Base-by-base conservation (phyloP, 1,139 yeast species). In the Pichia norvegensis region DNA sequence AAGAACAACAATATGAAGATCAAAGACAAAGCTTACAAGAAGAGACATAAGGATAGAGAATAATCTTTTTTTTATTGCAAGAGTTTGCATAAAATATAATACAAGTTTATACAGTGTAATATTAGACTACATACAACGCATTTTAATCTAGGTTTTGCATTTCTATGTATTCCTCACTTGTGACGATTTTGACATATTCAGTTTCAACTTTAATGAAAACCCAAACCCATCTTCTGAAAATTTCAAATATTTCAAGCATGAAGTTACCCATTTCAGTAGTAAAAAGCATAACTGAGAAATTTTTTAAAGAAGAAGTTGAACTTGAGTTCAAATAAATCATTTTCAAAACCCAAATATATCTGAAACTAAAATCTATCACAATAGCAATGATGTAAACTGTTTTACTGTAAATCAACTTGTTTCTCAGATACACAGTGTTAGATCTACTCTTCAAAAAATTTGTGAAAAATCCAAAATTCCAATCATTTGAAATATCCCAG, bases 401-500 rank as follows among this genome's bases (percentile, higher is more conserved):
- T 49, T 57, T 53, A 51, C 66, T 61, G 59, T 67, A 66, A 46
- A 70, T 52, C 41, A 69, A 49, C 37, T 58, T 51, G 43, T 50
- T 48, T 50, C 65, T 54, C 38, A 64, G 52, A 0, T 53, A 4
- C 3, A 53, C 50, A 2, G 46, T 16, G n/a, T 49, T 41, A 5
- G 50, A 49, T 14, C 47, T 36, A 40, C 35, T 51, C 20, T 40
- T 23, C 27, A 58, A 59, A 25, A 69, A 48, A 9, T 56, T 51
- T 36, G 69, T 71, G 52, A 78, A 72, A 4, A 84, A 52, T n/a
- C 74, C 74, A 41, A 87, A 72, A 41, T 81, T 80, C 98, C 98
- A 92, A 67, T 92, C 98, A 74, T 79, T 78, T 44, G 75, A 74
- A 21, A 90, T 66, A 63, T 92, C 98, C 98, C 98, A 92, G 45